A percentile compares a stretch with the other conserved stretches of the same genome.
Evolutionary conservation across 164 flowering plant genomes (phyloP).

Genomic region (Kalanchoe fedtschenkoi): DNA sequence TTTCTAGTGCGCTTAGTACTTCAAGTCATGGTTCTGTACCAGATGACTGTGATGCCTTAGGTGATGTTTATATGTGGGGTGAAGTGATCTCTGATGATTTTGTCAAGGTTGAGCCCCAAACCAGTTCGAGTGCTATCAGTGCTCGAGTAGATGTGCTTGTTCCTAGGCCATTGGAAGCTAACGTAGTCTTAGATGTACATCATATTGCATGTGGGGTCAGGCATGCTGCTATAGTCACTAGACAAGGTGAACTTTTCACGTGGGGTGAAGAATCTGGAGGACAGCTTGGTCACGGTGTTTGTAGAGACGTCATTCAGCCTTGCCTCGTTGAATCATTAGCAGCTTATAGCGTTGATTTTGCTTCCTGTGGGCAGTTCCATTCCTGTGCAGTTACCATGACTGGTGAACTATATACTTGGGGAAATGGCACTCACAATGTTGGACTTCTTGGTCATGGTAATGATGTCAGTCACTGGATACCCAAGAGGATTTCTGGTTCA

Average conservation of each 20-base stretch:
- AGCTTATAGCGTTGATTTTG: constrained; percentile 39
- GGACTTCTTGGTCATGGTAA: constrained; percentile 74
- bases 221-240: constrained; percentile 69
- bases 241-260: constrained; percentile 73
- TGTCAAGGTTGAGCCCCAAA: constrained; percentile 41
- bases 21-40: constrained; percentile 81
- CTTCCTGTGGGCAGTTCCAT: constrained; percentile 74
- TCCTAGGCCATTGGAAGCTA: constrained; percentile 66
- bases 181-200: constrained; percentile 64
- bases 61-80: constrained; percentile 82
- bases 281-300: constrained; percentile 69
- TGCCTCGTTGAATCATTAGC: constrained; percentile 52
- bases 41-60: constrained; percentile 72
- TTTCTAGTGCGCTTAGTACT: constrained; percentile 75
- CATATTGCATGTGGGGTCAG: constrained; percentile 69
- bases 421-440: constrained; percentile 72
- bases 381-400: constrained; percentile 64
- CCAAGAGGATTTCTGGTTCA: constrained; percentile 61
- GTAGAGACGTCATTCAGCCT: constrained; percentile 51
- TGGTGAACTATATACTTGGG: constrained; percentile 81
- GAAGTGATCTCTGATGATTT: constrained; percentile 50
- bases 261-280: constrained; percentile 92
- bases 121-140: constrained; percentile 23
- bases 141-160: constrained; percentile 54
- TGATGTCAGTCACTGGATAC: constrained; percentile 73